Evolutionary conservation across 2,329 filamentous ascomycete species (phyloP), one percentile per base, ranked within the genome.

Genomic region (Pyrenochaeta sp.): DNA sequence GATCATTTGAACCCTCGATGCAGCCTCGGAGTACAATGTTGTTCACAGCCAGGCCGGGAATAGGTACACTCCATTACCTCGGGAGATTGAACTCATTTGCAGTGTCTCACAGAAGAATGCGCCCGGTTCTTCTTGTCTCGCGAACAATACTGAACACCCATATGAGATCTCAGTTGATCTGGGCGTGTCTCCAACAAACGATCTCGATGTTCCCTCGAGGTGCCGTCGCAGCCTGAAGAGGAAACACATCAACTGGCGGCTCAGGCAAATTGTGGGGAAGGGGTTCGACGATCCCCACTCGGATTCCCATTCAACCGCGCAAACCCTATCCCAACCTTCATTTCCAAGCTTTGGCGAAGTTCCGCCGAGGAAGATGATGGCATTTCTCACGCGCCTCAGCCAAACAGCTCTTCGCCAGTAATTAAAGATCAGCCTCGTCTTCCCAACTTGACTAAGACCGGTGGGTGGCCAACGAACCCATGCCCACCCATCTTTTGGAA

Each of bases 341-440:
- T 13, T 27, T 27, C 24, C 24, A 27, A 13, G 24, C 9, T 27
- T 13, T 5, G 14, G 14, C 5, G 9, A 27, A 27, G 24, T n/a
- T n/a, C 5, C 24, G 24, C 10, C 10, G 4, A 13, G 24, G 14
- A 27, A 5, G 11, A 27, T 27, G 24, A 27, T 27, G 24, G 14
- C 24, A 27, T 27, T 10, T 4, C 24, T n/a, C 11, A 27, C 24
- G 9, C 10, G 24, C n/a, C n/a, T n/a, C n/a, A 27, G 5, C 9
- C 24, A n/a, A n/a, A 27, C 24, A 27, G 24, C 30, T 6, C 15
- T 20, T 17, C 3, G 17, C 7, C 3, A 11, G n/a, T 20, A 11
- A 21, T 32, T 32, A 21, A 32, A 32, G 30, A 32, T 32, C 30
- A 32, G 30, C 30, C 30, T 19, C 21, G 13, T 32, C 17, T 15